These are phyloP conservation scores for Pleurotus tuber-regium DNA, from an alignment of 768 basidiomycete genomes.

Conservation along the genomic window DNA sequence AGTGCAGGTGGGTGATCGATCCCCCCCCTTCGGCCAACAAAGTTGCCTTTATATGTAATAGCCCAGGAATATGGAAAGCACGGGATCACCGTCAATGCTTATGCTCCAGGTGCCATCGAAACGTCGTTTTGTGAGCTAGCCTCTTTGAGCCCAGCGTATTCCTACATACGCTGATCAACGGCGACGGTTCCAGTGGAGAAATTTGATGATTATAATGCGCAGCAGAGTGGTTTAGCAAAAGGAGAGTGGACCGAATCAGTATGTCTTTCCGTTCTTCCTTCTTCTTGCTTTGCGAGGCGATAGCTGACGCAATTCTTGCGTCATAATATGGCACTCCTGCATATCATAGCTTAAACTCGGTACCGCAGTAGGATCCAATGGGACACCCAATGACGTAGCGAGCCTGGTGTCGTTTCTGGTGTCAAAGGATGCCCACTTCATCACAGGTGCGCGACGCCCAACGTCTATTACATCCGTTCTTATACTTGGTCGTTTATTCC, in stretches of 20 bases:
- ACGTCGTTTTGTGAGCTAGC: conserved; percentile 9
- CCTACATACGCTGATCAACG: too few species aligned
- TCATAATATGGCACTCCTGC: too few species aligned
- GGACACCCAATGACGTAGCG: conserved; percentile 25
- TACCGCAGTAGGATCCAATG: conserved; percentile 6
- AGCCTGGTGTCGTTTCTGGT: conserved; percentile 30
- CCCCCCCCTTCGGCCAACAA: too few species aligned
- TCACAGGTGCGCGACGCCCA: not conserved
- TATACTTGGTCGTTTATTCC: too few species aligned
- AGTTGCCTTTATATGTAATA: too few species aligned
- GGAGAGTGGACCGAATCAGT: not conserved
- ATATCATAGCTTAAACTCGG: not conserved
- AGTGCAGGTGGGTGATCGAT: conserved; percentile 19
- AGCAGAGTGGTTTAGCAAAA: not conserved
- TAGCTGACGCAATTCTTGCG: too few species aligned
- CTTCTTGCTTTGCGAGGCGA: too few species aligned
- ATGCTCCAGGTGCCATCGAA: conserved; percentile 15
- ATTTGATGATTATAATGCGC: conserved; percentile 12
- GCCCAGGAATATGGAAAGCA: conserved; percentile 14
- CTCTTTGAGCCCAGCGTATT: too few species aligned
- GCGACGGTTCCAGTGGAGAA: not conserved
- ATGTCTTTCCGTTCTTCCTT: too few species aligned
- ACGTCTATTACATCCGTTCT: too few species aligned
- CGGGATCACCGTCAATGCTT: conserved; percentile 18
- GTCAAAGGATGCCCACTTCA: conserved; percentile 25